phyloP scores from a whole-genome alignment of 495 filamentous ascomycete species.

The Aspergillus sclerotiicarbonarius region DNA sequence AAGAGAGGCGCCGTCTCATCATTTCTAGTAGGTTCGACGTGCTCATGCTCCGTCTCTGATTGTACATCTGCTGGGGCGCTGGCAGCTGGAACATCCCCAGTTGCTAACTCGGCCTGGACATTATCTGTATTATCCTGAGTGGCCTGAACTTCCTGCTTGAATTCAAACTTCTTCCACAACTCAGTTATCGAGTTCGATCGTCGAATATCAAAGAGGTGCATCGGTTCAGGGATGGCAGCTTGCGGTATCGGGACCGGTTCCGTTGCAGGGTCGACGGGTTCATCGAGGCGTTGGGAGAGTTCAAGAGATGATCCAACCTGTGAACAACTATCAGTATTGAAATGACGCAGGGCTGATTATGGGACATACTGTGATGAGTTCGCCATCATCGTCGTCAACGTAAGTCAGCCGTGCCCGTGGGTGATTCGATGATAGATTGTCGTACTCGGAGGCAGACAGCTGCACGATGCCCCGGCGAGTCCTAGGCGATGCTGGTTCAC shows the following conservation, averaged over 20 bases:
- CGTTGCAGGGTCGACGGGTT: conserved; percentile 27
- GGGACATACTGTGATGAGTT: conserved; percentile 50
- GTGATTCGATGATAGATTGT: conserved; percentile 45
- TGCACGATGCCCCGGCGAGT: conserved; percentile 31
- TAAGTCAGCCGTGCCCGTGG: conserved; percentile 54
- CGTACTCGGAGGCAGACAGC: conserved; percentile 46
- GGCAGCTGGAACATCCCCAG: conserved; percentile 3
- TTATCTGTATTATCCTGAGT: conserved; percentile 9
- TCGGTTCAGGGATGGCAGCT: conserved; percentile 23
- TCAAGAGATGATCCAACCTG: conserved; percentile 53
- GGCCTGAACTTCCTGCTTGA: not conserved
- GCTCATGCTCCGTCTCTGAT: not conserved
- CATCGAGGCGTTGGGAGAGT: conserved; percentile 50
- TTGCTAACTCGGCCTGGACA: not conserved
- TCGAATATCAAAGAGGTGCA: conserved; percentile 50
- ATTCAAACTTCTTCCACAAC: conserved; percentile 40
- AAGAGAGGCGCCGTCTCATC: conserved; percentile 39
- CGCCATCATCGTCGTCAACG: conserved; percentile 54
- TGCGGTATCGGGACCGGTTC: conserved; percentile 8
- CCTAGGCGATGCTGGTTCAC: not conserved
- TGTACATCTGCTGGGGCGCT: conserved; percentile 2
- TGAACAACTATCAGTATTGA: conserved; percentile 14
- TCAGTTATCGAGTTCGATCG: conserved; percentile 43
- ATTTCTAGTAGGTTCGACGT: conserved; percentile 1
- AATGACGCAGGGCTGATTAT: not conserved